Percentiles rank a stretch among this genome's conserved stretches.
Conservation (phyloP, 371 early-diverging fungal species). For the Rhizopus stolonifer region DNA sequence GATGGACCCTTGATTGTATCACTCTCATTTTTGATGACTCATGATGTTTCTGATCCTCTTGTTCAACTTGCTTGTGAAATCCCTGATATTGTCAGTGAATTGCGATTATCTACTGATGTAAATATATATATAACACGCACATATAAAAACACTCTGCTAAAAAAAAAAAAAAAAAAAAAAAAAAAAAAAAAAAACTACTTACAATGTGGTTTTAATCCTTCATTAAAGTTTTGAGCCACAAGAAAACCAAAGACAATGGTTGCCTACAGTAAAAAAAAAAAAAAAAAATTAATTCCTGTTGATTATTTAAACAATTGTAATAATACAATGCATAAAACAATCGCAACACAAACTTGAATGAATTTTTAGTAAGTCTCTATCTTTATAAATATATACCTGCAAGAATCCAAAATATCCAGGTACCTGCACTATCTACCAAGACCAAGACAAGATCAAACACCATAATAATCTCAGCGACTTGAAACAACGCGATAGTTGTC, state of each 20-base stretch:
- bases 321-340: conserved; percentile 38
- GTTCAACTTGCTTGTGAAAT: conserved; percentile 38
- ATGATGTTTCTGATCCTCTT: conserved; percentile 22
- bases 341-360: conserved; percentile 50
- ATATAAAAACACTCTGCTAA: no score
- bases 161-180: background rate
- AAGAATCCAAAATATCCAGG: conserved; percentile 53
- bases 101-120: conserved; percentile 31
- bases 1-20: conserved; percentile 13
- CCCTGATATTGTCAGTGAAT: conserved; percentile 29
- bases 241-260: no score
- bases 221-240: no score
- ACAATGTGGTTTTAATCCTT: no score
- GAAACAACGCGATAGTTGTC: conserved; percentile 29
- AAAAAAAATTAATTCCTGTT: no score
- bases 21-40: conserved; percentile 26
- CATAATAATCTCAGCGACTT: conserved; percentile 32
- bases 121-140: no score
- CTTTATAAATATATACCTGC: no score
- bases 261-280: no score
- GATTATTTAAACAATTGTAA: no score
- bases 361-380: background rate
- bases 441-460: conserved; percentile 41
- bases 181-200: no score
- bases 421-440: conserved; percentile 39